These are phyloP conservation scores for Candida tetrigidarum DNA, from an alignment of 1,139 yeast species.

Conservation along the genomic window DNA sequence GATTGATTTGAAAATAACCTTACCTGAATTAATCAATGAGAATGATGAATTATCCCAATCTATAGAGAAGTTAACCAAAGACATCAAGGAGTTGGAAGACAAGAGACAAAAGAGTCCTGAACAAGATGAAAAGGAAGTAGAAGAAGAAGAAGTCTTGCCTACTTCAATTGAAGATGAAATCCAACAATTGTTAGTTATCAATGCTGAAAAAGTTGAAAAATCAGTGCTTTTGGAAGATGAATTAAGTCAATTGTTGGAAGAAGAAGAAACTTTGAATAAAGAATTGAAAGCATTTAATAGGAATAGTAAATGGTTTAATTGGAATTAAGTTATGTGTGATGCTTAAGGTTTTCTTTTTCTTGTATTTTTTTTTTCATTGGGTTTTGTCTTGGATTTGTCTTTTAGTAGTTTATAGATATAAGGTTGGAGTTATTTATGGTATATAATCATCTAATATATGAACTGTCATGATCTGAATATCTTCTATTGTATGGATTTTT, in stretches of 20 bases:
- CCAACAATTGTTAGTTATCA: slow-evolving; percentile 45
- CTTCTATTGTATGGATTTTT: too few species aligned
- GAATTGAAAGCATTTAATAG: slow-evolving; percentile 29
- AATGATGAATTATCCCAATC: slow-evolving; percentile 70
- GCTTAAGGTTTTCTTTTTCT: not conserved
- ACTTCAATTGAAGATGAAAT: slow-evolving; percentile 50
- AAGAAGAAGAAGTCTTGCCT: slow-evolving; percentile 26
- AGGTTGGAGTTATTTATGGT: not conserved
- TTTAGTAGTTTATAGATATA: not conserved
- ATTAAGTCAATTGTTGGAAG: slow-evolving; percentile 30
- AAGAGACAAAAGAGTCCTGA: slow-evolving; percentile 29
- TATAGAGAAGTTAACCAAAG: slow-evolving; percentile 58
- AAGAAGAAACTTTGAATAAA: slow-evolving; percentile 32
- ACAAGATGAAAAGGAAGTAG: too few species aligned
- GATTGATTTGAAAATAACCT: slow-evolving; percentile 43
- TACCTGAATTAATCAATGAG: slow-evolving; percentile 69
- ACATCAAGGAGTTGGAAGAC: slow-evolving; percentile 55
- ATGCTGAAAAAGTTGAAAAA: slow-evolving; percentile 66
- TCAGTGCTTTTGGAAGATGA: slow-evolving; percentile 57
- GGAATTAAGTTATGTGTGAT: slow-evolving; percentile 27
- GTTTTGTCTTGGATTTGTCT: not conserved
- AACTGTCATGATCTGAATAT: too few species aligned
- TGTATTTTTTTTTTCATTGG: not conserved
- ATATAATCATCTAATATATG: not conserved
- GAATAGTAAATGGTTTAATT: slow-evolving; percentile 34